These are phyloP conservation scores for Phaeotremella skinneri DNA, from an alignment of 768 basidiomycete species.

Conservation along the genomic window DNA sequence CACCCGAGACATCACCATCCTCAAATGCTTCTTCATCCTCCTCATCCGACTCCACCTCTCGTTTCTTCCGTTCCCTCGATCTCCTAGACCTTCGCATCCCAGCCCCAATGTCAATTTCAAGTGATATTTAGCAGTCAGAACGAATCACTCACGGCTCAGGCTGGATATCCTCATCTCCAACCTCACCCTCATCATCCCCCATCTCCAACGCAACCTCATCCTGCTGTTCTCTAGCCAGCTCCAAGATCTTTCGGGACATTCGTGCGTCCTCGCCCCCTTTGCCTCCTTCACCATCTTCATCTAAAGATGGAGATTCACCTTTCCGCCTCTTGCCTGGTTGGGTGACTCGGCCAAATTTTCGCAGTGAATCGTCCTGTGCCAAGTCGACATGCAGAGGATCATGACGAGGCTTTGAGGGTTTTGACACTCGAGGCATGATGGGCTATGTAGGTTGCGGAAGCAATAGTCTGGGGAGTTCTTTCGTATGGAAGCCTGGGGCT, in stretches of 20 bases:
- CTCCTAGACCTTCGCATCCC: neutral
- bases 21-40: slow-evolving; percentile 43
- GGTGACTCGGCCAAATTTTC: slow-evolving; percentile 73
- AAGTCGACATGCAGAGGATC: slow-evolving; percentile 86
- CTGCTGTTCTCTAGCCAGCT: slow-evolving; percentile 88
- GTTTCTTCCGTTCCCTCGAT: slow-evolving; percentile 21
- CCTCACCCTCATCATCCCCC: slow-evolving; percentile 35
- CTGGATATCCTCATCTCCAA: slow-evolving; percentile 44
- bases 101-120: neutral
- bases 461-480: neutral
- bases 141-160: slow-evolving; percentile 23
- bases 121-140: neutral
- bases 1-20: slow-evolving; percentile 44
- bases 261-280: slow-evolving; percentile 45
- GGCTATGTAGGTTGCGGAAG: neutral
- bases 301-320: slow-evolving; percentile 55
- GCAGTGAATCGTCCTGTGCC: slow-evolving; percentile 69
- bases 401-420: slow-evolving; percentile 57
- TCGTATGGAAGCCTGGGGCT: no score
- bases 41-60: slow-evolving; percentile 27
- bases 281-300: slow-evolving; percentile 64
- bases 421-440: slow-evolving; percentile 37
- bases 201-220: slow-evolving; percentile 66
- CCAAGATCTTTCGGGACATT: slow-evolving; percentile 81
- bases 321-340: slow-evolving; percentile 58